A percentile compares a stretch with the other conserved stretches of the same genome.
These are phyloP conservation scores for Saksenaea oblongispora DNA, from an alignment of 371 early-diverging fungal species.

Conservation along the genomic window DNA sequence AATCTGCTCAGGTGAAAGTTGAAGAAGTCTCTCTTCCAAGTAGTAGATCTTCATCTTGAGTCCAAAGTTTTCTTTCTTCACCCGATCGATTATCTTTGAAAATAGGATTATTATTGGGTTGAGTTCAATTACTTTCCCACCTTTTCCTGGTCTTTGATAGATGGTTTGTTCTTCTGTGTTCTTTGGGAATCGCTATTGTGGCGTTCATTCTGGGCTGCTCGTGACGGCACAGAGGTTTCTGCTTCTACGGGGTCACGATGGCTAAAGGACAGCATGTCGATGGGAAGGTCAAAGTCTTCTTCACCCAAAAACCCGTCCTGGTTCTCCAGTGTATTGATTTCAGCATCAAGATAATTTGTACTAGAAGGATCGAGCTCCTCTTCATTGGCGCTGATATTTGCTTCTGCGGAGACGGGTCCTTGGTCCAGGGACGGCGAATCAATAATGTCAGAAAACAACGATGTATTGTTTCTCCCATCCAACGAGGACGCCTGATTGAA, in stretches of 20 bases:
- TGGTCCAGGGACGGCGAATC: background rate
- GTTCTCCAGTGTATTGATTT: background rate
- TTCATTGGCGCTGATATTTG: background rate
- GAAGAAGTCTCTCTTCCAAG: slow-evolving; percentile 60
- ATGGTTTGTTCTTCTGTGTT: slow-evolving; percentile 35
- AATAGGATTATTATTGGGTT: background rate
- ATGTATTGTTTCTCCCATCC: slow-evolving; percentile 10
- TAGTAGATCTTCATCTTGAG: slow-evolving; percentile 71
- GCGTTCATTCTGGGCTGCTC: slow-evolving; percentile 2
- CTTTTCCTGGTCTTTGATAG: slow-evolving; percentile 68
- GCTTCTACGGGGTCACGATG: slow-evolving; percentile 1
- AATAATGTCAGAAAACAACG: slow-evolving; percentile 1
- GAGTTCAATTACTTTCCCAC: slow-evolving; percentile 23
- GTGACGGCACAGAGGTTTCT: background rate
- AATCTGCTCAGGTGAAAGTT: slow-evolving; percentile 61
- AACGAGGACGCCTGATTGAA: slow-evolving; percentile 33
- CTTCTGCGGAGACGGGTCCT: background rate
- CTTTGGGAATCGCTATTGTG: slow-evolving; percentile 11
- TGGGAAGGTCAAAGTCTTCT: slow-evolving; percentile 10
- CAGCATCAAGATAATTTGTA: background rate
- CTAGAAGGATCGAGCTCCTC: background rate
- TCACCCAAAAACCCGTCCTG: slow-evolving; percentile 6
- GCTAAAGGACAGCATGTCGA: slow-evolving; percentile 10
- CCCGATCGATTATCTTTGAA: slow-evolving; percentile 64
- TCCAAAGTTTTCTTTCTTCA: slow-evolving; percentile 72